Conservation (phyloP, 371 early-diverging fungal genomes). For the Mortierella sp. region DNA sequence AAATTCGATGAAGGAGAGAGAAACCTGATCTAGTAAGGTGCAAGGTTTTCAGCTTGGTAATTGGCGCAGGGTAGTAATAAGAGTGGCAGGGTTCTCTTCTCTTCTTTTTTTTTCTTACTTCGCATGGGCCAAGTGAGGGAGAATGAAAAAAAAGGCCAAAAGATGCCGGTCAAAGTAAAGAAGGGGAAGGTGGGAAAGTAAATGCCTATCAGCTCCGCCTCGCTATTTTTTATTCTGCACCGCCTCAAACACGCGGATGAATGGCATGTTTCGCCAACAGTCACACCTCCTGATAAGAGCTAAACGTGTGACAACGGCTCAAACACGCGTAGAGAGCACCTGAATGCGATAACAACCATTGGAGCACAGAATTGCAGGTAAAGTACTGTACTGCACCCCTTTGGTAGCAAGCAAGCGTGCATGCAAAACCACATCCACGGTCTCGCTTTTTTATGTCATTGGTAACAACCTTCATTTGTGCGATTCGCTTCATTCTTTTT, state of each 20-base stretch:
- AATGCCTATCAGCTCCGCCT: not conserved
- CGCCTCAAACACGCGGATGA: not conserved
- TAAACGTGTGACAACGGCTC: not conserved
- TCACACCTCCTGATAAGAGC: not conserved
- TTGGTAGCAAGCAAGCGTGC: not conserved
- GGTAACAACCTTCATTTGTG: not conserved
- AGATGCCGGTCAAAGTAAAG: not conserved
- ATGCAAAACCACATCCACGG: not conserved
- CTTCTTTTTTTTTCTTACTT: not conserved
- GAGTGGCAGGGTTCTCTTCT: not conserved
- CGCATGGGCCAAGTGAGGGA: not conserved
- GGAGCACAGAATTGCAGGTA: not conserved
- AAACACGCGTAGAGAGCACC: slow-evolving; percentile 4
- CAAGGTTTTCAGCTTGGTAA: not conserved
- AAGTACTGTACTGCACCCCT: not conserved
- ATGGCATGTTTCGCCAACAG: not conserved
- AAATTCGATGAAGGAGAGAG: not conserved
- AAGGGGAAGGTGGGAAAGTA: not conserved
- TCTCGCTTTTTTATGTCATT: not conserved
- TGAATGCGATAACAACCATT: not conserved
- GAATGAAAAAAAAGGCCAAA: not conserved
- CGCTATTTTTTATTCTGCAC: not conserved
- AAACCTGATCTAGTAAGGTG: not conserved
- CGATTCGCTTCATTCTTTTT: not conserved
- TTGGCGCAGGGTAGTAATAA: not conserved